Conservation (phyloP, 257 asterid genomes). For the Jacaranda mimosifolia region DNA sequence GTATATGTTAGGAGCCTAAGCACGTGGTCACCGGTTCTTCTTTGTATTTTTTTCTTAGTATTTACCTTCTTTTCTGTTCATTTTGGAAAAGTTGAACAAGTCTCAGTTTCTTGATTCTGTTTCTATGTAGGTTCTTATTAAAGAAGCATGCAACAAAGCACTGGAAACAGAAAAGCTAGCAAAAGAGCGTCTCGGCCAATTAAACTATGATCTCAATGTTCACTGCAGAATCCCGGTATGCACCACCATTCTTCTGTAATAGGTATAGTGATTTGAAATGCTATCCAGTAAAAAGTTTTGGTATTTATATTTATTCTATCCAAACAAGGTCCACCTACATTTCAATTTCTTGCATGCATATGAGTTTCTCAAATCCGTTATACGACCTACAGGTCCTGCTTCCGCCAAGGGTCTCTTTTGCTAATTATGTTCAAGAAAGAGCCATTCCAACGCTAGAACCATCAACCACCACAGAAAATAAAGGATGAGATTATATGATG, state of each 20-base stretch:
- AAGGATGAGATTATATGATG: slow-evolving; percentile 1
- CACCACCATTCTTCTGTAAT: slow-evolving; percentile 5
- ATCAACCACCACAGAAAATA: slow-evolving; percentile 19
- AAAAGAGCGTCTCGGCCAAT: slow-evolving; percentile 59
- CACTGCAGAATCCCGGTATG: slow-evolving; percentile 79
- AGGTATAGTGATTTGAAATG: slow-evolving; percentile 2
- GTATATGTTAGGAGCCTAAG: too few species aligned
- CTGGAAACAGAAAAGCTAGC: slow-evolving; percentile 63
- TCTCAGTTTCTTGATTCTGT: neutral
- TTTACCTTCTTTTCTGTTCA: neutral
- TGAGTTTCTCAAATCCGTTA: slow-evolving; percentile 4
- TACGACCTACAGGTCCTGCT: slow-evolving; percentile 52
- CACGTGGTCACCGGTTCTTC: too few species aligned
- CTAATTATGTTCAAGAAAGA: slow-evolving; percentile 39
- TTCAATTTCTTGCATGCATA: slow-evolving; percentile 21
- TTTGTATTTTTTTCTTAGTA: neutral
- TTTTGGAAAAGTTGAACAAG: neutral
- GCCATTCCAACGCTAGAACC: slow-evolving; percentile 27
- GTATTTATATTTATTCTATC: too few species aligned
- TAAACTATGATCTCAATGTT: slow-evolving; percentile 63
- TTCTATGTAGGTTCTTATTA: slow-evolving; percentile 48
- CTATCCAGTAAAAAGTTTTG: neutral
- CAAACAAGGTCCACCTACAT: neutral
- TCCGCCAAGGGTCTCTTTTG: slow-evolving; percentile 70
- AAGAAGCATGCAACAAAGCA: slow-evolving; percentile 62